Evolutionary conservation across 129 eudicot genomes (phyloP).

Genomic region (Mikania micrantha): DNA sequence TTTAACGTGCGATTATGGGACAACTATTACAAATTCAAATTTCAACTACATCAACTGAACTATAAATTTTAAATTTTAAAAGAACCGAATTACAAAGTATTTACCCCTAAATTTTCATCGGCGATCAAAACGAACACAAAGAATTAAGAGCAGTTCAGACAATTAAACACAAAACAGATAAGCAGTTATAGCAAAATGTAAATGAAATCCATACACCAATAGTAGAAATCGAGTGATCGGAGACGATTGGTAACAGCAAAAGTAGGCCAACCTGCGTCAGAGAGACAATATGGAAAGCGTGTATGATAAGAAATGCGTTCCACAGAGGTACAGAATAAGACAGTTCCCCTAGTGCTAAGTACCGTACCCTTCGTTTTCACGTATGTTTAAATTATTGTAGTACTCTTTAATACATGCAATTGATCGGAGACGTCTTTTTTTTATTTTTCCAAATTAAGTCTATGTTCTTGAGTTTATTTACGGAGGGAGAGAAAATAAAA

Average conservation of each 20-base stretch:
- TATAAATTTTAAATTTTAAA: background rate
- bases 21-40: too few relatives aligned
- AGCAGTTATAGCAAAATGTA: background rate
- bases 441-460: too few relatives aligned
- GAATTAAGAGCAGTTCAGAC: background rate
- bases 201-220: background rate
- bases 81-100: background rate
- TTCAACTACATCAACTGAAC: conserved; percentile 1
- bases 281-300: conserved; percentile 20
- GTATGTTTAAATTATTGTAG: too few relatives aligned
- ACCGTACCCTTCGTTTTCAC: too few relatives aligned
- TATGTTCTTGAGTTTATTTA: too few relatives aligned
- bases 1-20: background rate
- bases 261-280: conserved; percentile 20
- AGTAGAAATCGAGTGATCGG: conserved; percentile 13
- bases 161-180: background rate
- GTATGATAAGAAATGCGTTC: conserved; percentile 1
- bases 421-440: too few relatives aligned
- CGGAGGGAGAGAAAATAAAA: too few relatives aligned
- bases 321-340: background rate
- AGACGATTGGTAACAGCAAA: conserved; percentile 6
- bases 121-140: conserved; percentile 4
- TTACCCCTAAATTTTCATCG: background rate
- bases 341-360: conserved; percentile 4
- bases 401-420: too few relatives aligned